Conservation (phyloP, 2,329 filamentous ascomycete species). For the Botrytis galanthina region DNA sequence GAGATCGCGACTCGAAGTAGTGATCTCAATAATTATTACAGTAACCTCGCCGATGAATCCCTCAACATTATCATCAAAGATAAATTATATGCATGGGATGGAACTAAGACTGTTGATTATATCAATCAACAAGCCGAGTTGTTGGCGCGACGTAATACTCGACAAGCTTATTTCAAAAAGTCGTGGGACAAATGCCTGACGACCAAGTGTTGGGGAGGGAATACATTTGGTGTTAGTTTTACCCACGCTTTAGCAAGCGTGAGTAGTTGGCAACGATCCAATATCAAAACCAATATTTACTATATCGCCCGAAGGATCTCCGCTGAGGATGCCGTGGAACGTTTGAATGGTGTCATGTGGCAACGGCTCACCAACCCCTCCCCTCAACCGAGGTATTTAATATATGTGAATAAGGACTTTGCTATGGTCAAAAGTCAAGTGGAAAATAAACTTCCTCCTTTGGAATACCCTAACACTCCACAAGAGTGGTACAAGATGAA, state of each 20-base stretch:
- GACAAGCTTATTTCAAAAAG: not conserved
- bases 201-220: not conserved
- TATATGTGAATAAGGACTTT: not conserved
- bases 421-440: not conserved
- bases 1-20: not conserved
- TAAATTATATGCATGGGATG: not conserved
- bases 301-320: not conserved
- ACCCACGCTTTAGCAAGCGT: not conserved
- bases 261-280: too few species aligned
- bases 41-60: not conserved
- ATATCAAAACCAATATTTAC: not conserved
- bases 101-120: not conserved
- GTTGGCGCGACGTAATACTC: not conserved
- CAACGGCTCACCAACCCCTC: not conserved
- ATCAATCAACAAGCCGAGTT: not conserved
- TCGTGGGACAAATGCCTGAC: not conserved
- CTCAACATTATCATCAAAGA: not conserved
- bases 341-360: not conserved
- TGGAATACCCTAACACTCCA: too few species aligned
- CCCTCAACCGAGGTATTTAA: not conserved
- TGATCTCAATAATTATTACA: not conserved
- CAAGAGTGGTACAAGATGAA: too few species aligned
- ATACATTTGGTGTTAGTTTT: not conserved
- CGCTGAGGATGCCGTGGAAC: not conserved
- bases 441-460: too few species aligned